Base-by-base conservation (phyloP, 2,329 filamentous ascomycete genomes). In the Neofusicoccum laricinum region DNA sequence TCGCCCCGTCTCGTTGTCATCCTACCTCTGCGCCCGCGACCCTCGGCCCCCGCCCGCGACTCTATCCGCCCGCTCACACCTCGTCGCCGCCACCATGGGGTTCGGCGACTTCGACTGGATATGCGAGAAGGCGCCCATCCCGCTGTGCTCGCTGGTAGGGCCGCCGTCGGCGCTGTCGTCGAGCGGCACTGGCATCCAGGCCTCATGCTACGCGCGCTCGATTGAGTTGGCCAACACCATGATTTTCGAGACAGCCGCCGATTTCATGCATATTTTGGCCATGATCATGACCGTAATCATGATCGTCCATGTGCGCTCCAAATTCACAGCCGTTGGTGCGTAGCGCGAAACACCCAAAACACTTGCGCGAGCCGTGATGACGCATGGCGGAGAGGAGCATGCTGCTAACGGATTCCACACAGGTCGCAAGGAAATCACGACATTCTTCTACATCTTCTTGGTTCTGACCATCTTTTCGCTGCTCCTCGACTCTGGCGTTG, bases 371-470 rank as follows among this genome's bases (percentile, higher is more conserved):
- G 21, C 55, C 43, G 41, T 21, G 45, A 21, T 19, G 11, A 3
- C 11, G 32, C 25, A 38, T 38, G 36, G 36, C 36, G 7, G 36
- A 38, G 11, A 25, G 19, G 30, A 4, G n/a, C n/a, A 41, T 7
- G 8, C 15, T 53, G n/a, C 41, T 65, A 12, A 61, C 69, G 86
- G 12, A 63, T 38, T 32, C 21, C 8, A 36, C 50, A 41, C 68
- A 88, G 86, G 87, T 67, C 85, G 87, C 69, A 89, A 88, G 77
- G 87, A 89, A 72, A 89, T 89, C 72, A 90, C 92, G 58, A 91
- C 90, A 55, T 98, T 99, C 84, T 99, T 99, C 84, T 98, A 98
- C 82, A 84, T 96, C 68, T 99, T 96, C 82, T 90, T 97, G 84
- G 83, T 94, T 41, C 86, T 98, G 59, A 96, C 93, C 30, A 90